phyloP scores from a whole-genome alignment of 2,329 filamentous ascomycete genomes.

The Colletotrichum liaoningense region DNA sequence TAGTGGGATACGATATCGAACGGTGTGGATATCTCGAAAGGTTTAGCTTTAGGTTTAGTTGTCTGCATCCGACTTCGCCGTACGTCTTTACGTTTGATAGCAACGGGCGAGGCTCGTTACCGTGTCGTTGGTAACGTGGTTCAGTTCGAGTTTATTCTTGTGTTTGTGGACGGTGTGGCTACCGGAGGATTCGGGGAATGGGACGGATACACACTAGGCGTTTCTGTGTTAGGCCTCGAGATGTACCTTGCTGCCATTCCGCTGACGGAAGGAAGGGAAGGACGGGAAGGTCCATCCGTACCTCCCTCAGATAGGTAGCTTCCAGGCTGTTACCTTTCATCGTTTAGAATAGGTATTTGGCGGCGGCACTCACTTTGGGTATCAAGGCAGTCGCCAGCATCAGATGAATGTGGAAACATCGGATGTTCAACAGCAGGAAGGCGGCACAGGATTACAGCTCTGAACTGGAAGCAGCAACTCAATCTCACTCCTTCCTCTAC shows the following conservation, averaged over 20 bases:
- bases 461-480: not conserved
- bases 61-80: not conserved
- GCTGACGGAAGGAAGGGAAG: no score
- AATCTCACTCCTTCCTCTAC: not conserved
- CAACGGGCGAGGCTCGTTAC: not conserved
- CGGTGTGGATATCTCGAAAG: not conserved
- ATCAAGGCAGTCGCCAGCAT: not conserved
- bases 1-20: not conserved
- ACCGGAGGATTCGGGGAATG: not conserved
- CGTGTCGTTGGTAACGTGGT: constrained; percentile 3
- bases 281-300: no score
- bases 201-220: constrained; percentile 1
- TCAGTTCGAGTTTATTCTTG: not conserved
- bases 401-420: not conserved
- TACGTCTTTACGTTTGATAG: not conserved
- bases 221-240: not conserved
- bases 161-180: not conserved
- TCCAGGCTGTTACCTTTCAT: no score
- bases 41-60: not conserved
- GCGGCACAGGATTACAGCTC: not conserved
- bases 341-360: no score
- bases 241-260: not conserved
- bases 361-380: no score
- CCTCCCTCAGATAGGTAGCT: no score
- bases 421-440: not conserved